phyloP scores from a whole-genome alignment of 805 yeast genomes.

The Wickerhamiella kurtzmanii region DNA sequence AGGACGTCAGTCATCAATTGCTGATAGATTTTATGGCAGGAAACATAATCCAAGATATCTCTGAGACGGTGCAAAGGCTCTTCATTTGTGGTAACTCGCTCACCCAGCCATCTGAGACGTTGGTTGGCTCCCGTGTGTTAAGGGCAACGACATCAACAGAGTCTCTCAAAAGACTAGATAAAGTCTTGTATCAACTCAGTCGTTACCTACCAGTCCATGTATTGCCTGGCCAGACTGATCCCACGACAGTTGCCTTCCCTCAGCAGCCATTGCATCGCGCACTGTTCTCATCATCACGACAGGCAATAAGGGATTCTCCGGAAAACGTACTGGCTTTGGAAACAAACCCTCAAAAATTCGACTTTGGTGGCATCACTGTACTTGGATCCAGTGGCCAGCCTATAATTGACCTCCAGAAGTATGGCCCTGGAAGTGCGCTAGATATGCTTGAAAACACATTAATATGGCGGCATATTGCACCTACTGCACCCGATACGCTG shows the following conservation, averaged over 20 bases:
- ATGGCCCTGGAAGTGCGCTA: slow-evolving; percentile 31
- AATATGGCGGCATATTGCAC: slow-evolving; percentile 75
- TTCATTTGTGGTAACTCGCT: slow-evolving; percentile 67
- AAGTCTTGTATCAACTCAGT: slow-evolving; percentile 42
- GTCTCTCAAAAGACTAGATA: slow-evolving; percentile 33
- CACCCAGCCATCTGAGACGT: slow-evolving; percentile 17
- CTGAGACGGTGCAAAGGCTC: slow-evolving; percentile 32
- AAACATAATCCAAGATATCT: slow-evolving; percentile 33
- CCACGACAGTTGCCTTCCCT: slow-evolving; percentile 61
- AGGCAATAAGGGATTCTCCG: background rate
- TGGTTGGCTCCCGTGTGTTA: slow-evolving; percentile 16
- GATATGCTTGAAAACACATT: slow-evolving; percentile 54
- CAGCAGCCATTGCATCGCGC: slow-evolving; percentile 83
- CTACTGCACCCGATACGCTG: slow-evolving; percentile 93
- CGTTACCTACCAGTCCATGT: slow-evolving; percentile 54
- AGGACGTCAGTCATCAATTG: slow-evolving; percentile 28
- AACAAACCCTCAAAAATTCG: slow-evolving; percentile 61
- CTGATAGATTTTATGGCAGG: slow-evolving; percentile 63
- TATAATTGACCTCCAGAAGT: slow-evolving; percentile 61
- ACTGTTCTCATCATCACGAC: slow-evolving; percentile 34
- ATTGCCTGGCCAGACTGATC: slow-evolving; percentile 79
- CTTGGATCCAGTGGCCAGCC: slow-evolving; percentile 80
- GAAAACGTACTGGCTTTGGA: slow-evolving; percentile 30
- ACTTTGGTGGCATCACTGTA: slow-evolving; percentile 35
- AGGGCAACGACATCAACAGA: slow-evolving; percentile 12